Evolutionary conservation across 23 red algal genomes (phyloP).

Genomic region (Cyanidioschyzon merolae): DNA sequence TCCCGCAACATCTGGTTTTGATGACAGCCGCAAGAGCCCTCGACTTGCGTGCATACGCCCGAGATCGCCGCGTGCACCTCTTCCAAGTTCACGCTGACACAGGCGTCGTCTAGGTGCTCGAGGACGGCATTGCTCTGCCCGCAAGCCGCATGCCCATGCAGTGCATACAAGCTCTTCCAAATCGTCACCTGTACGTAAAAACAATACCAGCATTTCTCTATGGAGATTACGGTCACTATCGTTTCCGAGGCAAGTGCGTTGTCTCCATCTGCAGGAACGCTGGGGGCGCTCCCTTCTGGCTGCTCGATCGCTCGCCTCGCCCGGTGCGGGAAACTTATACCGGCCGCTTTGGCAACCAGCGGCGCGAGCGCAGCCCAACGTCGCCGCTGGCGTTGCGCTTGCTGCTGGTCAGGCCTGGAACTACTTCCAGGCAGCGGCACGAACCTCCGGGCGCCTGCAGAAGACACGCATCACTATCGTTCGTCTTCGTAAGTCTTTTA

Average conservation of each 20-base stretch:
- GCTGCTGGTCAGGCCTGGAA: background rate
- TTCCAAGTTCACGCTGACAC: too few relatives aligned
- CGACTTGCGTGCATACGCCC: too few relatives aligned
- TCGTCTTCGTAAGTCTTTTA: background rate
- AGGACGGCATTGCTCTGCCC: too few relatives aligned
- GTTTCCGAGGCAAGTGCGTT: background rate
- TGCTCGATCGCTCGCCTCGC: constrained; percentile 19
- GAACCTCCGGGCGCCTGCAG: background rate
- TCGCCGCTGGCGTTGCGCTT: background rate
- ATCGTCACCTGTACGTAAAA: too few relatives aligned
- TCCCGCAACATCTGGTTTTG: too few relatives aligned
- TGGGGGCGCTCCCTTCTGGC: background rate
- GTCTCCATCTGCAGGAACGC: background rate
- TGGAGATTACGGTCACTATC: too few relatives aligned
- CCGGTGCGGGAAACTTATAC: constrained; percentile 4
- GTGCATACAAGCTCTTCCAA: too few relatives aligned
- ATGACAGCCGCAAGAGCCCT: too few relatives aligned
- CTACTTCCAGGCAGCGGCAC: constrained; percentile 2
- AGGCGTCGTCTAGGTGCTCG: too few relatives aligned
- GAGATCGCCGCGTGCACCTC: too few relatives aligned
- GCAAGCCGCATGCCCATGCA: too few relatives aligned
- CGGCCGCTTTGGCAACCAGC: background rate
- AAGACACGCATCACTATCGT: background rate
- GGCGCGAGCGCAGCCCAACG: background rate
- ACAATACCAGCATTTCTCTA: too few relatives aligned